phyloP scores from a whole-genome alignment of 2,329 filamentous ascomycete species.

The Cordyceps fumosorosea region DNA sequence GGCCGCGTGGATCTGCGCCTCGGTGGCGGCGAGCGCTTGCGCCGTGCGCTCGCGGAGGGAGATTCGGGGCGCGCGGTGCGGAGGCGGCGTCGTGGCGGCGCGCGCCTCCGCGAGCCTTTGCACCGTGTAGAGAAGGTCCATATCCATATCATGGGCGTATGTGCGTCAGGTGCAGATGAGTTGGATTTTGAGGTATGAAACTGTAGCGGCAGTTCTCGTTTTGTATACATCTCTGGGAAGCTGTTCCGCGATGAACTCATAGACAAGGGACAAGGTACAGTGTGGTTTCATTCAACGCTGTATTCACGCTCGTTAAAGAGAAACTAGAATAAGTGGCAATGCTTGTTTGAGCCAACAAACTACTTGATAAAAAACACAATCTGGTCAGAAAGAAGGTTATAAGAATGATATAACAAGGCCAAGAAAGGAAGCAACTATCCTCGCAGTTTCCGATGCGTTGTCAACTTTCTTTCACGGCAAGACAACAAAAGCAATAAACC shows the following conservation, averaged over 20 bases:
- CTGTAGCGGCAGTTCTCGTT: not conserved
- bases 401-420: not conserved
- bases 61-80: not conserved
- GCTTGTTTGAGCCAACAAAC: slow-evolving; percentile 4
- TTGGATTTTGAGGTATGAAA: not conserved
- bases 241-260: not conserved
- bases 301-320: not conserved
- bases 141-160: not conserved
- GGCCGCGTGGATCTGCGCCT: not conserved
- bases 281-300: not conserved
- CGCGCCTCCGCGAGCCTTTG: not conserved
- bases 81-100: not conserved
- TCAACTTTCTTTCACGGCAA: not conserved
- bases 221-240: not conserved
- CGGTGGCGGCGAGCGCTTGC: not conserved
- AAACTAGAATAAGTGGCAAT: not conserved
- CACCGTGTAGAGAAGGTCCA: not conserved
- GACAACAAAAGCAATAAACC: not conserved
- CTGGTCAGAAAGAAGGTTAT: not conserved
- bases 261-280: not conserved
- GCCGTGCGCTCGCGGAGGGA: not conserved
- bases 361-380: slow-evolving; percentile 2
- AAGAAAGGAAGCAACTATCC: not conserved
- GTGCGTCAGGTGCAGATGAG: not conserved
- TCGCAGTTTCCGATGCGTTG: not conserved